Base-by-base conservation (phyloP, 306 rosid species). In the Casuarina equisetifolia region DNA sequence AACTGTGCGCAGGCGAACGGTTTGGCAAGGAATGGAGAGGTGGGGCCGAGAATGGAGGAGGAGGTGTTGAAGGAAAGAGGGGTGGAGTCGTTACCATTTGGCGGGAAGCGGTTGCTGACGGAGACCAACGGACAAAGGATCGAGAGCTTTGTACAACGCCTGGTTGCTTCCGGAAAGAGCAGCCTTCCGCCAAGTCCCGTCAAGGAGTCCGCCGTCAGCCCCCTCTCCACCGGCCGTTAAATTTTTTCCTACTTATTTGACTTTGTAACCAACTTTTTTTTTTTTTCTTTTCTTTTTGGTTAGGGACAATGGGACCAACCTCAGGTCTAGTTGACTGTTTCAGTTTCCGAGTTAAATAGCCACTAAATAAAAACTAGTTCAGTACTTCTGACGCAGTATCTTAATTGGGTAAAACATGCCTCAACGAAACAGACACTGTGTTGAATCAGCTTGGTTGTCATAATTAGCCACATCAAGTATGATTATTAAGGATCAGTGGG, bases 41-140 rank as follows among this genome's bases (percentile, higher is more conserved):
- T 46, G 67, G 83, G 77, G 39, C 78, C 52, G 69, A 74, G 50
- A 79, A 73, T 51, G 74, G 82, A 38, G 85, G 88, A 86, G 68
- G 89, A 79, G 58, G 92, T 95, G 79, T 74, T 95, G 83, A 84
- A 81, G 54, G 97, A 92, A 76, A 87, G 87, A 73, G 92, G 94
- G 0, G 83, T 91, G 16, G 97, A 95, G 80, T 88, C 99, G 87
- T 84, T 92, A 68, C 94, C 99, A 74, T 95, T 92, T 92, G 99
- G 99, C 88, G 97, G 99, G 90, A 95, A 95, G 79, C 96, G 97
- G 89, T 92, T 95, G 82, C 85, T 95, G 82, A 88, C 88, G 87
- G 99, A 90, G 84, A 92, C 92, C 43, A 95, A 95, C 93, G 99
- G 96, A 16, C 83, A 88, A 76, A 89, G 97, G 83, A 95, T 95